These are phyloP conservation scores for Termitomyces sp. DNA, from an alignment of 768 basidiomycete genomes.

Conservation along the genomic window DNA sequence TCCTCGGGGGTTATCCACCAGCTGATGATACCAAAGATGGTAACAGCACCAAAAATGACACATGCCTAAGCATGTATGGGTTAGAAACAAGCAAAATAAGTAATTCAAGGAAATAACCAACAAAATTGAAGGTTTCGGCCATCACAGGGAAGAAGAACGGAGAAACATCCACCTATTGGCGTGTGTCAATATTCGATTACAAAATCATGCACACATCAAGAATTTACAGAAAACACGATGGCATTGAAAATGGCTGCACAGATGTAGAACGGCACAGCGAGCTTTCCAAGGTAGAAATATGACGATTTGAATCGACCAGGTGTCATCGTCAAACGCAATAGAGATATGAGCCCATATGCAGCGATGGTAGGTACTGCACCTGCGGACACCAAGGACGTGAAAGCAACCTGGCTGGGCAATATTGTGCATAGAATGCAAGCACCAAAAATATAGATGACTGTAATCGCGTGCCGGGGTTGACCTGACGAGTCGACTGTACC, in stretches of 20 bases:
- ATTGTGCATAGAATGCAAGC: constrained; percentile 79
- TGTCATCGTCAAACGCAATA: constrained; percentile 73
- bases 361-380: constrained; percentile 84
- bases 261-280: constrained; percentile 63
- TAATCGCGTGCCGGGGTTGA: constrained; percentile 83
- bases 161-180: constrained; percentile 67
- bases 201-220: not conserved
- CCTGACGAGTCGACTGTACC: constrained; percentile 62
- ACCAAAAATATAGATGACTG: constrained; percentile 79
- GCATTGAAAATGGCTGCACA: constrained; percentile 66
- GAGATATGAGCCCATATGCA: constrained; percentile 77
- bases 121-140: constrained; percentile 78
- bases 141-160: constrained; percentile 85
- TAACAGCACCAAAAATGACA: constrained; percentile 75
- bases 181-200: constrained; percentile 1
- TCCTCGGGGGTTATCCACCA: constrained; percentile 79
- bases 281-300: constrained; percentile 65
- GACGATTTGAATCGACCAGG: constrained; percentile 69
- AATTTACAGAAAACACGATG: constrained; percentile 63
- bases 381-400: constrained; percentile 85
- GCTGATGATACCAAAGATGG: constrained; percentile 67
- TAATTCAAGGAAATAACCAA: constrained; percentile 30
- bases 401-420: constrained; percentile 85
- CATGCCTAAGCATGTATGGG: constrained; percentile 37
- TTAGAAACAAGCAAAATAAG: not conserved